Percentiles rank a stretch among this genome's conserved stretches.
Conservation (phyloP, 75 land plant species). For the Picea sitchensis region DNA sequence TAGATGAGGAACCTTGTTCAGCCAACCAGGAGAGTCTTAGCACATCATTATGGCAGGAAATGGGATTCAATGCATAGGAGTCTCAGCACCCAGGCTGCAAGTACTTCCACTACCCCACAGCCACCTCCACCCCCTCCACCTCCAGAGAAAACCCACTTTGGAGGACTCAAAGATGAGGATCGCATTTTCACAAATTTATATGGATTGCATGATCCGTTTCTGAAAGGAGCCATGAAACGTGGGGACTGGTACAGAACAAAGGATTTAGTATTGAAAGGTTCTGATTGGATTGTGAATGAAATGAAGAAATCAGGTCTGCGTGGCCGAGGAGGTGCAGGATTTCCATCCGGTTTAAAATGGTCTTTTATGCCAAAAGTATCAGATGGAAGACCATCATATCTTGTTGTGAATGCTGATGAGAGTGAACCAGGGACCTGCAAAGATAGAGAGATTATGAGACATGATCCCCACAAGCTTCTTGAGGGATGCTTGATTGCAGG, state of each 20-base stretch:
- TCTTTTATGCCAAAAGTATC: conserved; percentile 97
- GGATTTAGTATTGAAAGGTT: conserved; percentile 81
- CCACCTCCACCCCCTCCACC: conserved; percentile 88
- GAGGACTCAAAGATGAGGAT: conserved; percentile 82
- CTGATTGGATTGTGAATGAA: conserved; percentile 97
- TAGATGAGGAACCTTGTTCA: conserved; percentile 13
- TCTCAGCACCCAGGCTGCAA: conserved; percentile 52
- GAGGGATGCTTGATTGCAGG: conserved; percentile 98
- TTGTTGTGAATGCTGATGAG: conserved; percentile 97
- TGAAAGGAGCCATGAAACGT: conserved; percentile 77
- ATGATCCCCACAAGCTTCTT: conserved; percentile 92
- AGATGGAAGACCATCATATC: conserved; percentile 90
- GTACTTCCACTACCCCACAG: conserved; percentile 36
- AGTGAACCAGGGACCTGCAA: conserved; percentile 98
- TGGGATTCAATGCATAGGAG: conserved; percentile 12
- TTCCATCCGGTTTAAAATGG: conserved; percentile 96
- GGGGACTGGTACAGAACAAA: conserved; percentile 96
- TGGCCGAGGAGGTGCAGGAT: conserved; percentile 95
- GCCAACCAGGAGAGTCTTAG: conserved; percentile 4
- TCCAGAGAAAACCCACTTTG: conserved; percentile 83
- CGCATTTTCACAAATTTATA: conserved; percentile 90
- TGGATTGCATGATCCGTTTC: conserved; percentile 85
- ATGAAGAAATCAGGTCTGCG: conserved; percentile 91
- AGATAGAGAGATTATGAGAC: conserved; percentile 93
- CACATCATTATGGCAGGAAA: background rate